Base-by-base conservation (phyloP, 495 filamentous ascomycete species). In the Hypoxylon subgilvum region DNA sequence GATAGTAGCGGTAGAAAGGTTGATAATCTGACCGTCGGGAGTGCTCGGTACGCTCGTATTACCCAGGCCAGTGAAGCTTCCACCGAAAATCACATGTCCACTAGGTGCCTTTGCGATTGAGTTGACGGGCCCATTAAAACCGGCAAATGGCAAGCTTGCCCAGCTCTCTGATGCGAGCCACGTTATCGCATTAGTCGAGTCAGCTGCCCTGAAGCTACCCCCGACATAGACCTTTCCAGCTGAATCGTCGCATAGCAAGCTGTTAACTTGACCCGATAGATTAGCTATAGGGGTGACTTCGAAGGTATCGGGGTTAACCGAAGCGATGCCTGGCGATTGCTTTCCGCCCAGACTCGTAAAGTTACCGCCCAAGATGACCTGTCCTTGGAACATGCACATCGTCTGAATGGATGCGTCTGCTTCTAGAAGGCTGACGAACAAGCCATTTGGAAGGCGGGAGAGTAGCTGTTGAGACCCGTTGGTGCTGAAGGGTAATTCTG, bases 71-170 rank as follows among this genome's bases (percentile, higher is more conserved):
- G 88, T 88, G 71, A 99, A 99, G n/a, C 79, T 82, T 40, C 94
- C 94, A 39, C 91, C 95, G 60, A 96, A 99, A 38, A 96, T 82
- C 51, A 99, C 88, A 61, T 93, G 88, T 3, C 88, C 89, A 64
- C 88, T 85, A 13, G 85, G 78, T 12, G 84, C 82, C 75, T 91
- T 89, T 38, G 86, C 77, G 52, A 99, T 97, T 27, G 91, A 88
- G 43, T 81, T 85, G 38, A 99, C 92, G 8, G 92, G 92, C 38
- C 91, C 92, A 77, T 97, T 97, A 73, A 99, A 93, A 21, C 94
- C 95, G 40, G 85, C 82, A 77, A 99, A 99, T 6, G 91, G 85
- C 56, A 99, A 74, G 65, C 91, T 89, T 42, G 84, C 85, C 92
- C 91, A 99, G n/a, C 75, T 81, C 22, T 82, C 79, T 8, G 79